Evolutionary conservation across 495 filamentous ascomycete genomes (phyloP).

Genomic region (Lasiosphaeria miniovina): DNA sequence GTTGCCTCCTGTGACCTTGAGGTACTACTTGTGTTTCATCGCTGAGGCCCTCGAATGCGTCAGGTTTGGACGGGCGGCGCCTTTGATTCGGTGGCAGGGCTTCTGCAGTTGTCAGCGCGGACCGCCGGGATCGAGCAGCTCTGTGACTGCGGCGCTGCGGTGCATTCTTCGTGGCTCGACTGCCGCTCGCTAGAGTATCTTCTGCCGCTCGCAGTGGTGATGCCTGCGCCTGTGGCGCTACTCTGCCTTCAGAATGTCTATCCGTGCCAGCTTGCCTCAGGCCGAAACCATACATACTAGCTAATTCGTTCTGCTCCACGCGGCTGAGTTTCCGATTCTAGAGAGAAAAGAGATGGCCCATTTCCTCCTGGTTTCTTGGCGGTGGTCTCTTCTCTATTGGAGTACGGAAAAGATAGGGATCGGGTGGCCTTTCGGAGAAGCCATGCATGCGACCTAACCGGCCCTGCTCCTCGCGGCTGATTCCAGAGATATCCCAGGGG

Average conservation of each 20-base stretch:
- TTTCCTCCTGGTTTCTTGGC: neutral
- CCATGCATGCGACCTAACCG: neutral
- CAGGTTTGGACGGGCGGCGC: constrained; percentile 6
- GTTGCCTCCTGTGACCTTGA: constrained; percentile 13
- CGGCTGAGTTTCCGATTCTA: constrained; percentile 5
- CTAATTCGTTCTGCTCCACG: constrained; percentile 1
- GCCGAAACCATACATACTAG: neutral
- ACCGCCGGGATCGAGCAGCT: constrained; percentile 10
- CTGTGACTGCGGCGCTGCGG: constrained; percentile 7
- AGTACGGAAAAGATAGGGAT: neutral
- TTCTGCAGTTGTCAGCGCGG: constrained; percentile 8
- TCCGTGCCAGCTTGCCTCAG: constrained; percentile 4
- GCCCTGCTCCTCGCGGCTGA: constrained; percentile 8
- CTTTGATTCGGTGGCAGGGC: constrained; percentile 6
- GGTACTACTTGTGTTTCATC: constrained; percentile 11
- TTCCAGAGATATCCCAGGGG: neutral
- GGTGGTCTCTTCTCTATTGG: neutral
- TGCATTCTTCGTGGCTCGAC: constrained; percentile 15
- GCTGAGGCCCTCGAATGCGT: constrained; percentile 8
- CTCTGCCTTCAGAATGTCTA: constrained; percentile 1
- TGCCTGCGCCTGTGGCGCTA: constrained; percentile 9
- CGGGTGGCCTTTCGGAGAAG: neutral
- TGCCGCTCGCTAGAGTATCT: constrained; percentile 8
- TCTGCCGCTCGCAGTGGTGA: constrained; percentile 6
- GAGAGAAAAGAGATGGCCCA: neutral